Evolutionary conservation across 306 rosid species (phyloP).

Genomic region (Adenanthera pavonina): DNA sequence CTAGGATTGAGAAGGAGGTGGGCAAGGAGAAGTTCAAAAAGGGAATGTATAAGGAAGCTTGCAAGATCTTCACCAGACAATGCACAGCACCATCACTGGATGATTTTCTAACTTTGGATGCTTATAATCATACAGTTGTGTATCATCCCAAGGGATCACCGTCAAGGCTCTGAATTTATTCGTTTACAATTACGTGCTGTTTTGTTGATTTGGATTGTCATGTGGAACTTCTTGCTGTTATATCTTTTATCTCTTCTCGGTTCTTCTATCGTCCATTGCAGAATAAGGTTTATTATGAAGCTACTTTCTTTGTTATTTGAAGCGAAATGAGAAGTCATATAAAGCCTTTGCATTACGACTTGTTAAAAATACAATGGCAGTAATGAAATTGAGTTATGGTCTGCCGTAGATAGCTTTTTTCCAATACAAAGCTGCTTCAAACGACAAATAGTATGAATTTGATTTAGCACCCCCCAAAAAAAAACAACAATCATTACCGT

Average conservation of each 20-base stretch:
- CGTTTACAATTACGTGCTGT: background rate
- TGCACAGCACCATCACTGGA: constrained; percentile 74
- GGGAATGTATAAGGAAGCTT: constrained; percentile 80
- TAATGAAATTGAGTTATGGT: too few relatives aligned
- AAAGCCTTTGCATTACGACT: background rate
- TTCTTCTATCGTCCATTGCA: background rate
- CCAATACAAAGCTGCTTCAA: background rate
- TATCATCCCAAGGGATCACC: constrained; percentile 56
- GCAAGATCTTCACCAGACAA: constrained; percentile 70
- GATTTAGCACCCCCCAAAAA: background rate
- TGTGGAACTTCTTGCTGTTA: background rate
- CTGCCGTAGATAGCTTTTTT: background rate
- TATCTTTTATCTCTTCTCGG: background rate
- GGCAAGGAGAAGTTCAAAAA: constrained; percentile 71
- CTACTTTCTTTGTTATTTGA: constrained; percentile 8
- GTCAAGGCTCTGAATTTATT: constrained; percentile 52
- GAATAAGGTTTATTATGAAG: background rate
- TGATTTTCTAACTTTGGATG: constrained; percentile 87
- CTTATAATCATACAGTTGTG: constrained; percentile 65
- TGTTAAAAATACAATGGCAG: background rate
- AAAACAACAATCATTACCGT: background rate
- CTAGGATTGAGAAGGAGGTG: constrained; percentile 74
- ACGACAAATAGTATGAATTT: background rate
- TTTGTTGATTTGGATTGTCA: constrained; percentile 30
- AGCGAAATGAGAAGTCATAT: background rate